These are phyloP conservation scores for Sungouiozyma ichnusensis DNA, from an alignment of 805 yeast species.

Conservation along the genomic window DNA sequence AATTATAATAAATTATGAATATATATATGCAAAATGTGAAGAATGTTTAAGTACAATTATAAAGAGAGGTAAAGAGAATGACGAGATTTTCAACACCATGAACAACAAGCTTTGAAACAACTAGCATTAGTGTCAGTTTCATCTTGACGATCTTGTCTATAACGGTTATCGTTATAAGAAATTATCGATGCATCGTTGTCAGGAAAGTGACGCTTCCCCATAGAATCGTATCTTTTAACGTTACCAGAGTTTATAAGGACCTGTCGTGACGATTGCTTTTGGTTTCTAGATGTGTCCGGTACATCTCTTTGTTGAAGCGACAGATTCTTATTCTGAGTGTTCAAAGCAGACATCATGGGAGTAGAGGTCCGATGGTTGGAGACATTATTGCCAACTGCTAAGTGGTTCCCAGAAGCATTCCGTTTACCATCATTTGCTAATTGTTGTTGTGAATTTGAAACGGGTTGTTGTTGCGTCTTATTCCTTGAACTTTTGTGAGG, in stretches of 20 bases:
- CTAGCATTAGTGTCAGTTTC: not conserved
- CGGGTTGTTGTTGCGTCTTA: conserved; percentile 11
- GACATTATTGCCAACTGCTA: not conserved
- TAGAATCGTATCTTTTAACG: conserved; percentile 18
- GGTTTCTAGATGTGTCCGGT: not conserved
- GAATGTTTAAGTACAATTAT: not conserved
- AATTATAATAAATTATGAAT: not conserved
- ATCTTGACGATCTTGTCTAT: not conserved
- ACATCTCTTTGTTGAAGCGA: not conserved
- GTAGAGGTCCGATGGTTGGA: not conserved
- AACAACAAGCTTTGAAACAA: conserved; percentile 10
- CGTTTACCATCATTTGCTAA: conserved; percentile 9
- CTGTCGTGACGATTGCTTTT: conserved; percentile 3
- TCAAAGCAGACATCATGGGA: not conserved
- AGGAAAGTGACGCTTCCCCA: conserved; percentile 15
- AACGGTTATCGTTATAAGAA: not conserved
- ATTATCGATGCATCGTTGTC: not conserved
- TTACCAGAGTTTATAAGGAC: not conserved
- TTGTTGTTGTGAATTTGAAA: not conserved
- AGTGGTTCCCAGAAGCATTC: not conserved
- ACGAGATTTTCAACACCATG: conserved; percentile 7
- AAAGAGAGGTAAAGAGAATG: not conserved
- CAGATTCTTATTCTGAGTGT: not conserved
- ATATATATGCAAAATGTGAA: not conserved
- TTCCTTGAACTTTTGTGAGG: conserved; percentile 28